Evolutionary conservation across 2,329 filamentous ascomycete genomes (phyloP).

Genomic region (Pseudocercospora eumusae): DNA sequence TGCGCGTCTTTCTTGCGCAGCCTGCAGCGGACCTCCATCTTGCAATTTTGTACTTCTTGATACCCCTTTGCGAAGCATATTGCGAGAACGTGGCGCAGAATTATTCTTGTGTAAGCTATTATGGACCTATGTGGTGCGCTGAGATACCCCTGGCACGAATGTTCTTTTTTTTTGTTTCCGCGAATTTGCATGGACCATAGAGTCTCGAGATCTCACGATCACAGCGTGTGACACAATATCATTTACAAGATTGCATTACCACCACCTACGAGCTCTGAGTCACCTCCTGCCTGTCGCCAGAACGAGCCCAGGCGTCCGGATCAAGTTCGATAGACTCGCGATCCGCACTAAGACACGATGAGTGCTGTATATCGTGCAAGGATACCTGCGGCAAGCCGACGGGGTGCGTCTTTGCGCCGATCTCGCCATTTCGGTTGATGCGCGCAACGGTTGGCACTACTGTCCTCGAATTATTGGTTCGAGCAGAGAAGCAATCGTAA

Average conservation of each 20-base stretch:
- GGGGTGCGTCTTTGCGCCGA: not conserved
- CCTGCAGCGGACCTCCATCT: not conserved
- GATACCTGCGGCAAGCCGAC: not conserved
- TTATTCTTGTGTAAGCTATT: constrained; percentile 10
- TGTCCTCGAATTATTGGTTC: not conserved
- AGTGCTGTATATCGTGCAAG: not conserved
- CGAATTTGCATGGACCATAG: constrained; percentile 5
- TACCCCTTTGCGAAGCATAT: constrained; percentile 11
- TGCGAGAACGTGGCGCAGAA: constrained; percentile 7
- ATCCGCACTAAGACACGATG: not conserved
- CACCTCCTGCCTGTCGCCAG: too few species aligned
- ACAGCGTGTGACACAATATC: constrained; percentile 6
- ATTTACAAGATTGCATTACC: not conserved
- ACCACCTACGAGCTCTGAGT: too few species aligned
- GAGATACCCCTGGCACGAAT: constrained; percentile 12
- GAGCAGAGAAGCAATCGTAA: not conserved
- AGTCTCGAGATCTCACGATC: constrained; percentile 9
- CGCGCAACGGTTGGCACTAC: not conserved
- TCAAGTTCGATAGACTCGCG: not conserved
- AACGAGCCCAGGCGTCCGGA: not conserved
- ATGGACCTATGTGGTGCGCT: not conserved
- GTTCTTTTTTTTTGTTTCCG: constrained; percentile 7
- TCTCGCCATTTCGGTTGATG: not conserved
- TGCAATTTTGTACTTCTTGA: constrained; percentile 7
- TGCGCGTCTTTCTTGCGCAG: constrained; percentile 1